Percentiles rank a stretch among this genome's conserved stretches.
Evolutionary conservation across 2,329 filamentous ascomycete genomes (phyloP).

Genomic region (Hortaea werneckii): DNA sequence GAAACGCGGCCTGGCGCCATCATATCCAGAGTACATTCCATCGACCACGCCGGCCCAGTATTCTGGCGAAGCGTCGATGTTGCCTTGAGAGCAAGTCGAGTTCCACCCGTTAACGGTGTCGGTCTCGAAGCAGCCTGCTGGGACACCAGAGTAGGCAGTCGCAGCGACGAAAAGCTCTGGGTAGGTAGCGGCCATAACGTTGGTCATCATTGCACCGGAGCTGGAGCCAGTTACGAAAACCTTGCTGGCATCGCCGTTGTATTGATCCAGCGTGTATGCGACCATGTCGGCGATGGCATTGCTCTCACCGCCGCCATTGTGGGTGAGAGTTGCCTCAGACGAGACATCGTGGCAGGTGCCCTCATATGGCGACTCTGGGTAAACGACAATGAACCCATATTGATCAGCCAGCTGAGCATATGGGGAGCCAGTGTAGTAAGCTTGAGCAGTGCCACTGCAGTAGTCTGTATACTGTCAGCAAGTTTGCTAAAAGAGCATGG

Average conservation of each 20-base stretch:
- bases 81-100: constrained; percentile 40
- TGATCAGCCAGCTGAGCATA: constrained; percentile 45
- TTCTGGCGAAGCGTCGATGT: constrained; percentile 34
- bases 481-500: no score
- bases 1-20: constrained; percentile 43
- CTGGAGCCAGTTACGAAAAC: constrained; percentile 47
- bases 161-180: constrained; percentile 45
- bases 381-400: constrained; percentile 51
- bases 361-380: constrained; percentile 43
- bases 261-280: constrained; percentile 42
- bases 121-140: constrained; percentile 44
- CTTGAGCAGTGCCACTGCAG: constrained; percentile 11
- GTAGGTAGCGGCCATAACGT: constrained; percentile 42
- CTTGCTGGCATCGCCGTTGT: constrained; percentile 40
- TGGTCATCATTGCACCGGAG: constrained; percentile 49
- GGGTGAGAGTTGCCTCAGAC: constrained; percentile 42
- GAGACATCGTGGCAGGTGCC: constrained; percentile 52
- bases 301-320: constrained; percentile 48
- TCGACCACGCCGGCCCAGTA: constrained; percentile 41
- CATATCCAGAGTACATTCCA: constrained; percentile 43
- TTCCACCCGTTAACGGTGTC: constrained; percentile 36
- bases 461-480: no score
- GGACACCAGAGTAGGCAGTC: constrained; percentile 43
- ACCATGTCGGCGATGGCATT: constrained; percentile 52
- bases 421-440: constrained; percentile 40